These are phyloP conservation scores for Fusarium xylarioides DNA, from an alignment of 2,329 filamentous ascomycete species.

Conservation along the genomic window DNA sequence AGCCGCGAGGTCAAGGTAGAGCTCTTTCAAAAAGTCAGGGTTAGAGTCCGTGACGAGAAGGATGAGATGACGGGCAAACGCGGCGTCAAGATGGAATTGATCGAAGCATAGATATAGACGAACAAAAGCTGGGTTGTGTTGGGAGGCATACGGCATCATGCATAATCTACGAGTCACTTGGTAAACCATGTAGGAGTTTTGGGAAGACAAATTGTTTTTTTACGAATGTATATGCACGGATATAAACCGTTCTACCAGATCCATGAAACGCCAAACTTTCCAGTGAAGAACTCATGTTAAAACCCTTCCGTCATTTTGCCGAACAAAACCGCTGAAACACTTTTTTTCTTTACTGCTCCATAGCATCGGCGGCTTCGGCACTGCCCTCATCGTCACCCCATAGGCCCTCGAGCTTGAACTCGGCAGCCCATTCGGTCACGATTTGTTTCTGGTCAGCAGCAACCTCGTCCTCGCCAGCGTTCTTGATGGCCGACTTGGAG, in stretches of 20 bases:
- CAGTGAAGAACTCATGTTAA: constrained; percentile 42
- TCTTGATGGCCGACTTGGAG: constrained; percentile 48
- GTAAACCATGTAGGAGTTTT: constrained; percentile 30
- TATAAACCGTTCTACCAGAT: constrained; percentile 44
- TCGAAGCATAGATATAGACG: constrained; percentile 46
- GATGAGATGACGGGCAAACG: constrained; percentile 97
- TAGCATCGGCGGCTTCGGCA: constrained; percentile 54
- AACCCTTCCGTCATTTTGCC: constrained; percentile 40
- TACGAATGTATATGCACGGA: constrained; percentile 42
- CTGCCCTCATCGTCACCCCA: constrained; percentile 75
- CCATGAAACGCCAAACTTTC: constrained; percentile 48
- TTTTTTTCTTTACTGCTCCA: constrained; percentile 57
- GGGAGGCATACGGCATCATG: constrained; percentile 11
- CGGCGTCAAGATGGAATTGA: constrained; percentile 80
- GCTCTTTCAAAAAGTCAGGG: constrained; percentile 90
- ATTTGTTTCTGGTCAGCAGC: constrained; percentile 81
- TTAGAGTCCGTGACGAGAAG: constrained; percentile 90
- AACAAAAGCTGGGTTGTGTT: not conserved
- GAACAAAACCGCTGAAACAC: constrained; percentile 17
- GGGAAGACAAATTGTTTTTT: constrained; percentile 38
- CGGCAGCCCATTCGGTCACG: constrained; percentile 90
- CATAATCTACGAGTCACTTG: constrained; percentile 25
- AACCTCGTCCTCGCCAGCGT: constrained; percentile 55
- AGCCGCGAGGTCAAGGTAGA: constrained; percentile 71
- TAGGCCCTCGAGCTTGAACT: constrained; percentile 93